phyloP scores from a whole-genome alignment of 2,329 filamentous ascomycete genomes.

The Botrytis hyacinthi region DNA sequence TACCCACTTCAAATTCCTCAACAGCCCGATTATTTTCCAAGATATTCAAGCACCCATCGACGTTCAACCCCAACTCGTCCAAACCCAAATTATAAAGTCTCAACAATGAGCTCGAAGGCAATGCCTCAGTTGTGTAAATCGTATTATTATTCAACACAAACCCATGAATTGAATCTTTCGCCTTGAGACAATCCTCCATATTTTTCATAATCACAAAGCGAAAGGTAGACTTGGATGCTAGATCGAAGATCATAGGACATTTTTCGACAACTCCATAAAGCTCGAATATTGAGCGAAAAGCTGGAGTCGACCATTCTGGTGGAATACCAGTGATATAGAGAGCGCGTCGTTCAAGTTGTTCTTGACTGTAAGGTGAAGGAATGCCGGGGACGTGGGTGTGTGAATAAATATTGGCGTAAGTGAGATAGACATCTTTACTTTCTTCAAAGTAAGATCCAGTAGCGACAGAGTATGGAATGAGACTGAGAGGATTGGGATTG shows the following conservation, averaged over 20 bases:
- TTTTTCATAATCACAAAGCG: conserved; percentile 32
- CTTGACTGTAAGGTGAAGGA: conserved; percentile 25
- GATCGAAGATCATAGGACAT: conserved; percentile 27
- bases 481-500: conserved; percentile 5
- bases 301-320: conserved; percentile 15
- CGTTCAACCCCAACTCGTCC: not conserved
- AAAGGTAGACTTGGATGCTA: conserved; percentile 26
- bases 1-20: not conserved
- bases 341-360: conserved; percentile 25
- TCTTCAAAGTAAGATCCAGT: not conserved
- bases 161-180: conserved; percentile 24
- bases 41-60: not conserved
- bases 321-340: conserved; percentile 31
- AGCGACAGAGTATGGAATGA: conserved; percentile 3
- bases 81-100: not conserved
- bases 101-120: conserved; percentile 7
- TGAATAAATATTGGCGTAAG: conserved; percentile 14
- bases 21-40: not conserved
- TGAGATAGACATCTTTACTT: conserved; percentile 26
- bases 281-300: conserved; percentile 25
- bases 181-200: conserved; percentile 24
- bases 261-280: conserved; percentile 25
- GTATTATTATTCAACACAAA: not conserved
- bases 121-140: conserved; percentile 19
- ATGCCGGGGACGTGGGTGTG: conserved; percentile 26